Evolutionary conservation across 2,329 filamentous ascomycete species (phyloP).

Genomic region (Colletotrichum theobromicola): DNA sequence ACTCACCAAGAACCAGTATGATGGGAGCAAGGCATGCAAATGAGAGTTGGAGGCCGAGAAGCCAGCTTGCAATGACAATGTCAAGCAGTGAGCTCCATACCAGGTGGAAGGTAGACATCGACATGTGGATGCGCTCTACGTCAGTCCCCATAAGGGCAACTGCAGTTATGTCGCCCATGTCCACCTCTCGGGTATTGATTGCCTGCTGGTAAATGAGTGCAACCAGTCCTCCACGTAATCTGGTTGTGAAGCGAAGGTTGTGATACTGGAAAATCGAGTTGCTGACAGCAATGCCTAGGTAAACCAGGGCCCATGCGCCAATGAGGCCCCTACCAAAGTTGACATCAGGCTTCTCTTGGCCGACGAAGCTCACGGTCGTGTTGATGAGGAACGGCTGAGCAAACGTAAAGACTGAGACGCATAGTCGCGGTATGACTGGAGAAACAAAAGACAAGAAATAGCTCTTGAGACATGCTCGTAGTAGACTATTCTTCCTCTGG

Average conservation of each 20-base stretch:
- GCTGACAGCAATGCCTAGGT: slow-evolving; percentile 33
- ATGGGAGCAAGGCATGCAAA: slow-evolving; percentile 30
- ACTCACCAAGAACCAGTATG: slow-evolving; percentile 24
- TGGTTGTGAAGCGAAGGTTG: slow-evolving; percentile 25
- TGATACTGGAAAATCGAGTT: slow-evolving; percentile 29
- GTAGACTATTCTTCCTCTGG: slow-evolving; percentile 16
- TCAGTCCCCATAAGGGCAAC: slow-evolving; percentile 39
- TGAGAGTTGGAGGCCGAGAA: slow-evolving; percentile 32
- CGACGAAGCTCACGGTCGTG: slow-evolving; percentile 25
- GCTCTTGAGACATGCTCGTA: slow-evolving; percentile 14
- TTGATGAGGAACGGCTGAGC: slow-evolving; percentile 34
- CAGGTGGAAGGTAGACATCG: slow-evolving; percentile 28
- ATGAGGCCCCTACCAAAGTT: slow-evolving; percentile 32
- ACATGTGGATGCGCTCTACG: slow-evolving; percentile 31
- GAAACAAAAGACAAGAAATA: slow-evolving; percentile 24
- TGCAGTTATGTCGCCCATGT: slow-evolving; percentile 29
- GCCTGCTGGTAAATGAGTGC: slow-evolving; percentile 29
- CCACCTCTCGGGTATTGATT: slow-evolving; percentile 24
- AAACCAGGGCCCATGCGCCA: slow-evolving; percentile 34
- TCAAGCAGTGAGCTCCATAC: slow-evolving; percentile 33
- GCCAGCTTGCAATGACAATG: slow-evolving; percentile 31
- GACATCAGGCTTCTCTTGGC: slow-evolving; percentile 6
- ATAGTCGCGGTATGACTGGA: slow-evolving; percentile 28
- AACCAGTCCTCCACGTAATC: slow-evolving; percentile 27
- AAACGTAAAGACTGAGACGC: slow-evolving; percentile 31